Percentiles rank a stretch among this genome's conserved stretches.
These are phyloP conservation scores for Fusarium abutilonis DNA, from an alignment of 2,329 filamentous ascomycete species.

Conservation along the genomic window DNA sequence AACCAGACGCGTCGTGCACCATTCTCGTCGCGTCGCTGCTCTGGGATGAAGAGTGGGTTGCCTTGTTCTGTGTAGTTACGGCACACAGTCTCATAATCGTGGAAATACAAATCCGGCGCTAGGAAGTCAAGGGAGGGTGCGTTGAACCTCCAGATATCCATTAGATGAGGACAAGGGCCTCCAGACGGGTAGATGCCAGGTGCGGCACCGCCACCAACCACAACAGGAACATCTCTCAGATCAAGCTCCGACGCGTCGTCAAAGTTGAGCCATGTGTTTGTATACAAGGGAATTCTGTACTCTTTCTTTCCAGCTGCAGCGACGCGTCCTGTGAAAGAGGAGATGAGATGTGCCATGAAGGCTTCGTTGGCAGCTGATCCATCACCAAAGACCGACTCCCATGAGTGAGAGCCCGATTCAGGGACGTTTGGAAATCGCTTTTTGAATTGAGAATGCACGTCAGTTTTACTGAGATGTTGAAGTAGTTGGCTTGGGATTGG, in stretches of 20 bases:
- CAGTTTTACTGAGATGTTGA: slow-evolving; percentile 35
- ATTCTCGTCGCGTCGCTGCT: slow-evolving; percentile 60
- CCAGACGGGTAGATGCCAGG: slow-evolving; percentile 53
- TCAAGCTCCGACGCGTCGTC: slow-evolving; percentile 41
- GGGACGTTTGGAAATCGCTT: slow-evolving; percentile 43
- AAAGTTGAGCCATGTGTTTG: slow-evolving; percentile 52
- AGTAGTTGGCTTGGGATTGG: slow-evolving; percentile 47
- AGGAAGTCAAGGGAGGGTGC: slow-evolving; percentile 57
- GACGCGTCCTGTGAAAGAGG: slow-evolving; percentile 49
- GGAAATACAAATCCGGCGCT: slow-evolving; percentile 60
- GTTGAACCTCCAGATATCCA: slow-evolving; percentile 55
- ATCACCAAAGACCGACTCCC: slow-evolving; percentile 49
- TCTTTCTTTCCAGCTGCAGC: slow-evolving; percentile 49
- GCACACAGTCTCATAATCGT: slow-evolving; percentile 58
- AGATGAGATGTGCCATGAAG: slow-evolving; percentile 52
- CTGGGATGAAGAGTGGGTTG: slow-evolving; percentile 62
- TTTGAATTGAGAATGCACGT: slow-evolving; percentile 46
- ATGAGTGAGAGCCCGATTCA: slow-evolving; percentile 41
- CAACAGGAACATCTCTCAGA: slow-evolving; percentile 44
- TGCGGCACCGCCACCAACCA: slow-evolving; percentile 49
- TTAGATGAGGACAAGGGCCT: slow-evolving; percentile 47
- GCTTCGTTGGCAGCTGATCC: slow-evolving; percentile 47
- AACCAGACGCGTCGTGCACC: slow-evolving; percentile 56
- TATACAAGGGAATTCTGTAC: slow-evolving; percentile 49
- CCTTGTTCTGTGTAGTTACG: slow-evolving; percentile 54